These are phyloP conservation scores for Fusarium duplospermum DNA, from an alignment of 2,329 filamentous ascomycete genomes.

Conservation along the genomic window DNA sequence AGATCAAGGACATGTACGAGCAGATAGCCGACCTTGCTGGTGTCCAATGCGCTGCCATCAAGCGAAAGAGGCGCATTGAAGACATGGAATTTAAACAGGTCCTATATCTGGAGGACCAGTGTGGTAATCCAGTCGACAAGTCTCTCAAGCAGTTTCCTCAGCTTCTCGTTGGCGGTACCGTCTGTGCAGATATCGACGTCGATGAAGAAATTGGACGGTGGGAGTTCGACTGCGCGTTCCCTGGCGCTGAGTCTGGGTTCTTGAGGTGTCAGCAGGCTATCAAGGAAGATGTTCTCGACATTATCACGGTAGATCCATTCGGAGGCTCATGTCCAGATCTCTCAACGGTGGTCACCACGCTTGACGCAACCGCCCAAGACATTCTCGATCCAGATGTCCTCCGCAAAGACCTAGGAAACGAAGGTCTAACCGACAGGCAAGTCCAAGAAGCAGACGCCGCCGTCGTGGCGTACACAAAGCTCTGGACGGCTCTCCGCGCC, in stretches of 20 bases:
- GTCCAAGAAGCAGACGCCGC: slow-evolving; percentile 41
- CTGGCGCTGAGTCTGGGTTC: slow-evolving; percentile 45
- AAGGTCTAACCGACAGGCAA: slow-evolving; percentile 34
- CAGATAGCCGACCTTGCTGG: slow-evolving; percentile 49
- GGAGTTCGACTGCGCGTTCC: slow-evolving; percentile 53
- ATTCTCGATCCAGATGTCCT: slow-evolving; percentile 44
- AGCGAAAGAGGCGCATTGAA: slow-evolving; percentile 34
- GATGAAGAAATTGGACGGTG: slow-evolving; percentile 46
- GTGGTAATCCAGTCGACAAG: slow-evolving; percentile 44
- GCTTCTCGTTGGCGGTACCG: slow-evolving; percentile 48
- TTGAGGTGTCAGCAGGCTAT: slow-evolving; percentile 49
- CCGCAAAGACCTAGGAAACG: slow-evolving; percentile 41
- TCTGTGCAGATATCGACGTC: slow-evolving; percentile 45
- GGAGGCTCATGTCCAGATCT: slow-evolving; percentile 51
- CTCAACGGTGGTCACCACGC: slow-evolving; percentile 50
- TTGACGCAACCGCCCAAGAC: slow-evolving; percentile 45
- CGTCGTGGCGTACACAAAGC: slow-evolving; percentile 44
- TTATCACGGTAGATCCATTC: slow-evolving; percentile 51
- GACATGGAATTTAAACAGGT: slow-evolving; percentile 48
- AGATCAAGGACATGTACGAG: slow-evolving; percentile 48
- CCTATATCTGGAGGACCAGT: slow-evolving; percentile 51
- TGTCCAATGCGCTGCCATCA: slow-evolving; percentile 45
- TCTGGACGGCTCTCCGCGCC: slow-evolving; percentile 48
- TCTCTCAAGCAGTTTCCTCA: slow-evolving; percentile 45
- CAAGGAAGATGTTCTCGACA: slow-evolving; percentile 47